Percentiles rank a stretch among this genome's conserved stretches.
Evolutionary conservation across 805 yeast genomes (phyloP).

Genomic region (Cyberlindnera misumaiensis): DNA sequence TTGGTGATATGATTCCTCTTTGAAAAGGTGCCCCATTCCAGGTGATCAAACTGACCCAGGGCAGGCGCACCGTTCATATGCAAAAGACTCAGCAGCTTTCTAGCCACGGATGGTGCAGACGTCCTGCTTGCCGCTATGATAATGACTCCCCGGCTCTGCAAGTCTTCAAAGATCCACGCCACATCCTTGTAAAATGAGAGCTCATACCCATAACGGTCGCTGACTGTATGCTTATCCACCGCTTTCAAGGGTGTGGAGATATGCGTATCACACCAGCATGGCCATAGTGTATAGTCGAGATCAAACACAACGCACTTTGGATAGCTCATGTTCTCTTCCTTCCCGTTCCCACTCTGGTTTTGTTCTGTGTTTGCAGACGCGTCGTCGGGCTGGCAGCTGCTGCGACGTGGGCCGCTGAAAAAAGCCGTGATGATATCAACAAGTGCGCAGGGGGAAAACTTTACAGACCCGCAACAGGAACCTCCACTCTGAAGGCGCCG

Average conservation of each 20-base stretch:
- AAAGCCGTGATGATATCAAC: too few relatives aligned
- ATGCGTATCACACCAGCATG: slow-evolving; percentile 79
- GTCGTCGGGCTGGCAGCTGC: too few relatives aligned
- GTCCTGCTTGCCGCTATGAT: slow-evolving; percentile 77
- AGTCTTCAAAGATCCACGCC: slow-evolving; percentile 48
- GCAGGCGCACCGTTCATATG: slow-evolving; percentile 48
- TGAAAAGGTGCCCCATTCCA: slow-evolving; percentile 65
- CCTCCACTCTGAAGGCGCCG: too few relatives aligned
- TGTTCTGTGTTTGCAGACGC: too few relatives aligned
- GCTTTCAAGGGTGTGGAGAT: slow-evolving; percentile 46
- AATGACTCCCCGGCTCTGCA: slow-evolving; percentile 39
- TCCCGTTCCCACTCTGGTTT: background rate
- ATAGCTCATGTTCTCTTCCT: slow-evolving; percentile 1
- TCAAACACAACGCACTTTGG: slow-evolving; percentile 66
- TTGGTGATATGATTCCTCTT: slow-evolving; percentile 52
- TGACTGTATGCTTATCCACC: slow-evolving; percentile 29
- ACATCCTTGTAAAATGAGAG: slow-evolving; percentile 64
- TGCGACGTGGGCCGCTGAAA: too few relatives aligned
- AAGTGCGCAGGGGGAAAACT: too few relatives aligned
- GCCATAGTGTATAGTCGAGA: slow-evolving; percentile 75
- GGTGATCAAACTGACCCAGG: slow-evolving; percentile 43
- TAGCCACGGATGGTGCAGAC: slow-evolving; percentile 71
- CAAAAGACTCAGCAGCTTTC: slow-evolving; percentile 47
- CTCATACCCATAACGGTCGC: slow-evolving; percentile 47
- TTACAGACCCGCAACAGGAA: too few relatives aligned